Evolutionary conservation across 441 rosid genomes (phyloP), one percentile per base, ranked within the genome.

Genomic region (Populus hybrid): DNA sequence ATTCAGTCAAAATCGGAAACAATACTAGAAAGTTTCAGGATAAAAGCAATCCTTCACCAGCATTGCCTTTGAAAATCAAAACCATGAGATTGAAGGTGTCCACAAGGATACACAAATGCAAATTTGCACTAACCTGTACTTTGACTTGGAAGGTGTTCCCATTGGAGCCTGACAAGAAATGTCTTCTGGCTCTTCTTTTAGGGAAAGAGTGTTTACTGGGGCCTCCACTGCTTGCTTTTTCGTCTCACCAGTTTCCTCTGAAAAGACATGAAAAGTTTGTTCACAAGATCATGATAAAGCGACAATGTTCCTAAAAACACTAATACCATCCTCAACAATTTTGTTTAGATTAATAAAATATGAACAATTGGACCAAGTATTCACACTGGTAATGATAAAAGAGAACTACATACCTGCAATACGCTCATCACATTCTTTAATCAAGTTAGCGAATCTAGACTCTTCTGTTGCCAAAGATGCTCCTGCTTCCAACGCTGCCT

Each of bases 401-500:
- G 77, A 12, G 12, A 57, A 64, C 68, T 54, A 75, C 72, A 12
- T 74, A 90, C 97, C 93, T 76, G 91, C 82, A 73, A 92, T 88
- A 74, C 24, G 75, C 75, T 90, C 83, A 24, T 88, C 81, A 21
- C 99, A 95, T 82, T 90, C 90, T 80, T 90, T 85, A 75, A 95
- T 87, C 83, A 90, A 82, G 70, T 85, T 84, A 71, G 83, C 70
- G 74, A 92, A 93, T 83, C 92, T 89, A 1, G 81, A 46, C 8
- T 89, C 90, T 78, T 68, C 86, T 0, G 92, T 89, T 6, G 87
- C 87, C 8, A 90, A 76, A 61, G 88, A 77, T 40, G 89, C 88
- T 11, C 98, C 98, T 24, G 46, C 75, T 85, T 92, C 95, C 67
- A 93, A 82, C 3, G 97, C 92, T 69, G 84, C 92, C 88, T 93